Evolutionary conservation across 768 basidiomycete genomes (phyloP).

Genomic region (Calocera cornea): DNA sequence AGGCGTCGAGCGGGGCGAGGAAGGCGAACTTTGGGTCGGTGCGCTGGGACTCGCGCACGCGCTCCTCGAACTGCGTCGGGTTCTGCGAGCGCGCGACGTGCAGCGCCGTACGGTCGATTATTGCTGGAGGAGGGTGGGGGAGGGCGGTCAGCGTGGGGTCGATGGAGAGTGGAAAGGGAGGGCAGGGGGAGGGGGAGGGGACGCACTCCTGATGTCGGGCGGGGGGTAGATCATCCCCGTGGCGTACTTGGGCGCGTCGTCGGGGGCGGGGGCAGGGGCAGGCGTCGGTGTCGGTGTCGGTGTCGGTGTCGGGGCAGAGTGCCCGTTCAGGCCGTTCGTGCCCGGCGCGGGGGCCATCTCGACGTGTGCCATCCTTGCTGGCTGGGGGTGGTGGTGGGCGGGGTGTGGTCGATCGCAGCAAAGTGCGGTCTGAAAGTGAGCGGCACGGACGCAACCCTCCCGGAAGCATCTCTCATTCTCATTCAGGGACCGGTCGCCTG

Average conservation of each 20-base stretch:
- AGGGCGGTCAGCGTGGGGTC: neutral
- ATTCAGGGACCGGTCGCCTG: too few relatives aligned
- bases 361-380: neutral
- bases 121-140: conserved; percentile 36
- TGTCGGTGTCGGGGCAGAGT: neutral
- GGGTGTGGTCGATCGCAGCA: too few relatives aligned
- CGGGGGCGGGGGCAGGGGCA: conserved; percentile 21
- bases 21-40: conserved; percentile 98
- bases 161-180: conserved; percentile 9
- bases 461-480: too few relatives aligned
- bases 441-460: too few relatives aligned
- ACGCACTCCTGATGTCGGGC: conserved; percentile 83
- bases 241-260: conserved; percentile 37
- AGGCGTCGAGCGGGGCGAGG: conserved; percentile 91
- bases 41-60: conserved; percentile 92
- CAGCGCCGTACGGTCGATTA: conserved; percentile 87
- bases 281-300: conserved; percentile 4
- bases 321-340: neutral
- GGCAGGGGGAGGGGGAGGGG: conserved; percentile 7
- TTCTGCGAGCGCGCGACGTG: conserved; percentile 91
- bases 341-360: neutral
- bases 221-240: conserved; percentile 89
- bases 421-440: too few relatives aligned
- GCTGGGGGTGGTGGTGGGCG: too few relatives aligned
- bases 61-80: conserved; percentile 86